A percentile compares a stretch with the other conserved stretches of the same genome.
Evolutionary conservation across 169 alveolate species (phyloP).

Genomic region (Eimeria acervulina): DNA sequence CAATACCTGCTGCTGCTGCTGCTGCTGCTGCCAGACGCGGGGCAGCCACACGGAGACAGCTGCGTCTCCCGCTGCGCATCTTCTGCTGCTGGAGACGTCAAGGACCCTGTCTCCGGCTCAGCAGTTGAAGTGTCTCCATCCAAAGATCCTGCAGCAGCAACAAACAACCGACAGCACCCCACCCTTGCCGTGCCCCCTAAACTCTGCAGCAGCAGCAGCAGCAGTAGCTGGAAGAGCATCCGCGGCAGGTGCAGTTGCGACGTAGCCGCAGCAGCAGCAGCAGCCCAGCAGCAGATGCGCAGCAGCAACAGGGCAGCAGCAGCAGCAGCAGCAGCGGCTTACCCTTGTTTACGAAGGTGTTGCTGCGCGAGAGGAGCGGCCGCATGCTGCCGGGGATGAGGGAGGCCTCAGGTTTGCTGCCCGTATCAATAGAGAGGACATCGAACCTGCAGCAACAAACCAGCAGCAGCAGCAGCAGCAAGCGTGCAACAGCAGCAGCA

Average conservation of each 20-base stretch:
- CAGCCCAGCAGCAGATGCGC: too few relatives aligned
- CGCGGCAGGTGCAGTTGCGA: not conserved
- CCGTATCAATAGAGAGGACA: slow-evolving; percentile 42
- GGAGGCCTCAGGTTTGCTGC: slow-evolving; percentile 39
- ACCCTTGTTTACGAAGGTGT: not conserved
- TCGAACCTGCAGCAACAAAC: not conserved
- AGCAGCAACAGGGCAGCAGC: too few relatives aligned
- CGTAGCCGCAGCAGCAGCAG: not conserved
- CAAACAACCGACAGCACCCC: not conserved
- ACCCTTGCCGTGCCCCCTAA: not conserved
- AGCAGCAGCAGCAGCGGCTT: too few relatives aligned
- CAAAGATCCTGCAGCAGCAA: not conserved
- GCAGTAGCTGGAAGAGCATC: not conserved
- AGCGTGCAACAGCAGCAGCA: too few relatives aligned
- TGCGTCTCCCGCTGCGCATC: not conserved
- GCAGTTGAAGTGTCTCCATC: slow-evolving; percentile 13
- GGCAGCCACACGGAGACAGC: slow-evolving; percentile 59
- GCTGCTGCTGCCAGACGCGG: slow-evolving; percentile 38
- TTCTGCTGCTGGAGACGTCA: not conserved
- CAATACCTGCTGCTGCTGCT: slow-evolving; percentile 40
- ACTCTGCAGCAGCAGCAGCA: not conserved
- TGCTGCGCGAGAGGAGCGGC: slow-evolving; percentile 25
- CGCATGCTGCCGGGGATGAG: slow-evolving; percentile 51
- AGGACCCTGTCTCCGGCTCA: not conserved
- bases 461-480: too few relatives aligned